phyloP scores from a whole-genome alignment of 352 stramenopile genomes.

The Phytophthora tubulina region DNA sequence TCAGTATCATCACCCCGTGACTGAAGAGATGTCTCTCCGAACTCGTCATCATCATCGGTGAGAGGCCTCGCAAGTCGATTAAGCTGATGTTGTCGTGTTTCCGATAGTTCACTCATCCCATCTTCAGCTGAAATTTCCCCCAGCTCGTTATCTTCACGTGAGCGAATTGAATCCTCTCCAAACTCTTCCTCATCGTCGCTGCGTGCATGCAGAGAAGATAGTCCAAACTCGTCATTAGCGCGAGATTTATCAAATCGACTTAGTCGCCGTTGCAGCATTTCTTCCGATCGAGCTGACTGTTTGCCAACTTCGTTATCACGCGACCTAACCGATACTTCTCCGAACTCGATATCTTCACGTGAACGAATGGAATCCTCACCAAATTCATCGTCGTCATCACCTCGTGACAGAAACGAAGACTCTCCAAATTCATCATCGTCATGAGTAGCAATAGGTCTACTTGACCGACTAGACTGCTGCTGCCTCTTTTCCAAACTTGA shows the following conservation, averaged over 20 bases:
- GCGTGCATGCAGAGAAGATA: too few relatives aligned
- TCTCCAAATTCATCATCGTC: constrained; percentile 30
- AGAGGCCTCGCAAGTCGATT: not conserved
- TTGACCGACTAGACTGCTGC: not conserved
- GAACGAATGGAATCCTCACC: constrained; percentile 13
- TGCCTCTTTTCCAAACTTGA: constrained; percentile 5
- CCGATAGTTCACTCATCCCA: not conserved
- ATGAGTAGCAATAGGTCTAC: constrained; percentile 1
- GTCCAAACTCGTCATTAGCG: too few relatives aligned
- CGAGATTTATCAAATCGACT: too few relatives aligned
- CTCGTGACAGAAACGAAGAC: constrained; percentile 11
- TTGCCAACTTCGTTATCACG: too few relatives aligned
- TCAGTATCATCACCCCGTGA: constrained; percentile 5
- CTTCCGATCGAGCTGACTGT: too few relatives aligned
- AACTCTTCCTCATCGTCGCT: not conserved
- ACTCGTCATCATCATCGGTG: not conserved
- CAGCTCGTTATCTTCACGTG: not conserved
- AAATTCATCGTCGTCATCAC: constrained; percentile 20
- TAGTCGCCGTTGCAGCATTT: too few relatives aligned
- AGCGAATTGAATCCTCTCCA: not conserved
- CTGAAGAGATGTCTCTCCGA: not conserved
- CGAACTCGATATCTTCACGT: constrained; percentile 3
- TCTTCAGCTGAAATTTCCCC: not conserved
- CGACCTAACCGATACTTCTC: not conserved
- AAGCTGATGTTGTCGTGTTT: not conserved